These are phyloP conservation scores for Phalaenopsis hybrid DNA, from an alignment of 116 monocot species.

Conservation along the genomic window DNA sequence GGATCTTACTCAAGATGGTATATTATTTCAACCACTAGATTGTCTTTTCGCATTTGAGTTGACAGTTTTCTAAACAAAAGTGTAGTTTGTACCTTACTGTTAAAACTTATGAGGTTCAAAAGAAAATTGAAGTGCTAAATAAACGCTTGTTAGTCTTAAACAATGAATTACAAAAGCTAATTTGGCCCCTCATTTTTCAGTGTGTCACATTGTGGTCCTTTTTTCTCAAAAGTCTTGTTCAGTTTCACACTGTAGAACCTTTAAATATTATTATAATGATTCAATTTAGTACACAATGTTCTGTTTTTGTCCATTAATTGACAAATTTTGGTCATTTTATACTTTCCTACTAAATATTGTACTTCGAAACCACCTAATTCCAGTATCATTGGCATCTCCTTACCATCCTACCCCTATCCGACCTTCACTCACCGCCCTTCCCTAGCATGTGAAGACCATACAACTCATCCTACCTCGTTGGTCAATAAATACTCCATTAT, in stretches of 20 bases:
- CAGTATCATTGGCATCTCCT: background rate
- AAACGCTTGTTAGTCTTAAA: background rate
- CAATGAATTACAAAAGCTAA: background rate
- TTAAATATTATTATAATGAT: background rate
- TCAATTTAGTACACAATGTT: background rate
- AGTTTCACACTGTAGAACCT: background rate
- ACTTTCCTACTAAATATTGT: background rate
- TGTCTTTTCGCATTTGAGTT: slow-evolving; percentile 1
- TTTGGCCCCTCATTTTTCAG: background rate
- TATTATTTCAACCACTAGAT: slow-evolving; percentile 12
- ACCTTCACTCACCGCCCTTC: background rate
- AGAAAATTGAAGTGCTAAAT: background rate
- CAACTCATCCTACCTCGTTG: background rate
- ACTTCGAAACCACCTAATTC: background rate
- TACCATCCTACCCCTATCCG: background rate
- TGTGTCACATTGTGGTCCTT: background rate
- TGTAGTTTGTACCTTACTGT: background rate
- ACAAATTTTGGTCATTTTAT: background rate
- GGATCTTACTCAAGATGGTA: slow-evolving; percentile 91
- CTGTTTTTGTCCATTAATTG: background rate
- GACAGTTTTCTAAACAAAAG: background rate
- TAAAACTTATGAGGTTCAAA: background rate
- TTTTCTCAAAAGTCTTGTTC: background rate
- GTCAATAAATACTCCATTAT: too few relatives aligned
- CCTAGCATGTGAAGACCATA: background rate